Percentiles rank a stretch among this genome's conserved stretches.
phyloP scores from a whole-genome alignment of 352 stramenopile species.

The Phytopythium litorale region DNA sequence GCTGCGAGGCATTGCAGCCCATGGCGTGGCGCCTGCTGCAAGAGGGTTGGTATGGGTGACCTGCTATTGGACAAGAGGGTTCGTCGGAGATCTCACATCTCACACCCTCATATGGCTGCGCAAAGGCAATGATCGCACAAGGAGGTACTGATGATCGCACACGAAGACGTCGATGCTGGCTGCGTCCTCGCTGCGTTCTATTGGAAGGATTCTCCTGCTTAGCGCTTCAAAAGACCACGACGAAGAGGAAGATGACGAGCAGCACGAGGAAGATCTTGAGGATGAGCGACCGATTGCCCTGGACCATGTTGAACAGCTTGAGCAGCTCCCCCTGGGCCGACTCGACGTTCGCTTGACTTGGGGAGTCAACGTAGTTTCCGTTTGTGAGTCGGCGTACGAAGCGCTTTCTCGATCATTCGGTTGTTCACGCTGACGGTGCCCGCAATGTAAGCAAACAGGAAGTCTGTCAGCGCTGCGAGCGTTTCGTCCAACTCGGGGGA shows the following conservation, averaged over 20 bases:
- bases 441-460: constrained; percentile 1
- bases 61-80: no score
- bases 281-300: constrained; percentile 77
- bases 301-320: constrained; percentile 83
- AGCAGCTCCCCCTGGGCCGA: constrained; percentile 69
- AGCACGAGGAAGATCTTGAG: constrained; percentile 85
- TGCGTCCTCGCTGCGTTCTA: neutral
- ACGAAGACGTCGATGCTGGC: no score
- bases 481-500: neutral
- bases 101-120: no score
- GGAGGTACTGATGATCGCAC: no score
- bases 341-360: constrained; percentile 76
- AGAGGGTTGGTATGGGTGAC: no score
- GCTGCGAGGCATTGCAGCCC: neutral
- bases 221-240: constrained; percentile 57
- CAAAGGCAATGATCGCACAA: no score
- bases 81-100: neutral
- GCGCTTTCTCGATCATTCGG: constrained; percentile 5
- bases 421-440: constrained; percentile 4
- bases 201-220: neutral
- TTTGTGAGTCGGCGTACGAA: neutral
- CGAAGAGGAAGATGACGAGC: constrained; percentile 82
- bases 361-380: neutral
- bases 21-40: neutral
- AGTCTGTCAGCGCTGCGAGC: constrained; percentile 2